phyloP scores from a whole-genome alignment of 176 grass and related monocot genomes.

The Ensete glaucum region DNA sequence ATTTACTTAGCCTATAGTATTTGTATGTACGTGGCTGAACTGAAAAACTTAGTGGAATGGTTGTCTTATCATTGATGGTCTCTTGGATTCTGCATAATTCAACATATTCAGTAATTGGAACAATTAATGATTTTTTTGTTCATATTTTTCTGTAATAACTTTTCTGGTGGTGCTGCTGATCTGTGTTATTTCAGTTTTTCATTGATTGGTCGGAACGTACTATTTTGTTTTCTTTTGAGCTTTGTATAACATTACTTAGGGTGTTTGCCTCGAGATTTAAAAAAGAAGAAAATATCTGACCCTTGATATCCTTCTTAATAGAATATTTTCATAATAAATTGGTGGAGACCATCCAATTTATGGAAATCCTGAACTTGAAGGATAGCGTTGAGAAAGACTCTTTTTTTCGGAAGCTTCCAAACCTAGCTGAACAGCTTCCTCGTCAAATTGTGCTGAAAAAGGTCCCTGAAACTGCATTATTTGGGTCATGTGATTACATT shows the following conservation, averaged over 20 bases:
- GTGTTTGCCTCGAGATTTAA: background rate
- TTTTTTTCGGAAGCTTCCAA: constrained; percentile 93
- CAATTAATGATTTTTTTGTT: no score
- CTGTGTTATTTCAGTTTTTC: no score
- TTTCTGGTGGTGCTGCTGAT: no score
- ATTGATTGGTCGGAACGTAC: background rate
- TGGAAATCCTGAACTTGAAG: constrained; percentile 29
- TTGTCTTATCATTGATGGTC: no score
- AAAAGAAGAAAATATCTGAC: background rate
- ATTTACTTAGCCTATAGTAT: no score
- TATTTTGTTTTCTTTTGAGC: background rate
- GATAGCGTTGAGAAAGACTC: constrained; percentile 86
- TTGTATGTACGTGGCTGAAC: no score
- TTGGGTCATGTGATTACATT: background rate
- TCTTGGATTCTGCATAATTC: background rate
- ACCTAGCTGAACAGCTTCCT: constrained; percentile 88
- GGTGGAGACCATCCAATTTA: constrained; percentile 49
- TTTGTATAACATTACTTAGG: background rate
- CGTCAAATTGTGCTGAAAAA: constrained; percentile 96
- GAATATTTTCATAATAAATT: constrained; percentile 92
- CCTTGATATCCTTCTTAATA: background rate
- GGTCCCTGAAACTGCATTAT: constrained; percentile 30
- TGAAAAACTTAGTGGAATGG: background rate
- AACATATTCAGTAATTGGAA: background rate
- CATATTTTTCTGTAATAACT: no score